These are phyloP conservation scores for Seminavis robusta DNA, from an alignment of 108 stramenopile genomes.

Conservation along the genomic window DNA sequence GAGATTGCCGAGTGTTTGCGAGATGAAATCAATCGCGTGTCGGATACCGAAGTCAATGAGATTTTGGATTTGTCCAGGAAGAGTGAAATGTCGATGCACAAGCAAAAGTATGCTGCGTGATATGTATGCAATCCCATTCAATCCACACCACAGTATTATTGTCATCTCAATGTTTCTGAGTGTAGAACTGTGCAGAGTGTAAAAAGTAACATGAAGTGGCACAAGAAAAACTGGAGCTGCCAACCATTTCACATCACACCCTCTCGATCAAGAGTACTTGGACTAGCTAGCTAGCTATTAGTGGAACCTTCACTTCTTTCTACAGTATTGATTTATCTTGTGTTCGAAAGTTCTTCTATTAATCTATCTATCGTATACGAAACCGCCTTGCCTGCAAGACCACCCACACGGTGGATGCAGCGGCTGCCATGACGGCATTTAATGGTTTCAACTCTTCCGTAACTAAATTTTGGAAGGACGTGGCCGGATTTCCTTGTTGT, in stretches of 20 bases:
- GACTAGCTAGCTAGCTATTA: no score
- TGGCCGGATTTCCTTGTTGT: slow-evolving; percentile 47
- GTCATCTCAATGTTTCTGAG: no score
- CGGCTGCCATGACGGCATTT: slow-evolving; percentile 64
- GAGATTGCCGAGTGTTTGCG: slow-evolving; percentile 57
- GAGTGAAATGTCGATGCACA: slow-evolving; percentile 34
- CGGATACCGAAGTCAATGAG: slow-evolving; percentile 46
- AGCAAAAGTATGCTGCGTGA: neutral
- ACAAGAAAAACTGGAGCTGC: no score
- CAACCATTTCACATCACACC: no score
- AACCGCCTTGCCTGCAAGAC: slow-evolving; percentile 9
- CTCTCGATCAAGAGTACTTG: no score
- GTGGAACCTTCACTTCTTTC: no score
- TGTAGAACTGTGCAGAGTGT: no score
- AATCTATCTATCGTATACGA: no score
- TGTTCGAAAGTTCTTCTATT: no score
- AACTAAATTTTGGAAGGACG: slow-evolving; percentile 13
- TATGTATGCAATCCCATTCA: neutral
- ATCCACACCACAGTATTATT: no score
- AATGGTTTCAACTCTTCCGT: slow-evolving; percentile 61
- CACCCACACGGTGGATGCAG: slow-evolving; percentile 38
- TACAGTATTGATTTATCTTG: no score
- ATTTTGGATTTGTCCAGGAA: slow-evolving; percentile 38
- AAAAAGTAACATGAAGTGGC: no score
- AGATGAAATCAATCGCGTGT: slow-evolving; percentile 51